Percentiles rank a stretch among this genome's conserved stretches.
Conservation (phyloP, 768 basidiomycete genomes). For the Clitopilus hobsonii region DNA sequence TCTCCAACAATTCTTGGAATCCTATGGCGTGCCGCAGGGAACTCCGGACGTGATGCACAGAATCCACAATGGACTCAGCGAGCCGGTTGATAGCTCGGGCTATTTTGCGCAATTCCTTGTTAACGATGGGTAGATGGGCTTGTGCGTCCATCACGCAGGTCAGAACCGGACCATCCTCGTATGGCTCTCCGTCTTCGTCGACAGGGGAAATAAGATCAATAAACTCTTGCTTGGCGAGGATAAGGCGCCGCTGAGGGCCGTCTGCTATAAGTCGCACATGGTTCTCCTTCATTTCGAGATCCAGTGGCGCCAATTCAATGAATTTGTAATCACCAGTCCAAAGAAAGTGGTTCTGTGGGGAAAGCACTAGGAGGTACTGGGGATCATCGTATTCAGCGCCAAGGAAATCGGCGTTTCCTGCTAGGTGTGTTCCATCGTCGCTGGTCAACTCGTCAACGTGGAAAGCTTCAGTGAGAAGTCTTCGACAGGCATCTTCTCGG, state of each 20-base stretch:
- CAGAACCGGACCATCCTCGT: constrained; percentile 38
- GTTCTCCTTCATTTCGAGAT: constrained; percentile 81
- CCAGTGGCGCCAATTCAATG: constrained; percentile 67
- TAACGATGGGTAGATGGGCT: constrained; percentile 87
- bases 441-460: constrained; percentile 62
- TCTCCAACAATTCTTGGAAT: constrained; percentile 83
- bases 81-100: constrained; percentile 84
- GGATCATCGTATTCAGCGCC: constrained; percentile 52
- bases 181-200: constrained; percentile 58
- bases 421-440: constrained; percentile 46
- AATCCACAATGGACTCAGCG: constrained; percentile 90
- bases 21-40: constrained; percentile 56
- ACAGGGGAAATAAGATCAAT: constrained; percentile 54
- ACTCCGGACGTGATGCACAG: constrained; percentile 80
- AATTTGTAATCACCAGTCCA: constrained; percentile 91
- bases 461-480: constrained; percentile 83
- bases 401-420: constrained; percentile 33
- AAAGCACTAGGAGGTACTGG: constrained; percentile 80
- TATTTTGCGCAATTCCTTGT: constrained; percentile 87
- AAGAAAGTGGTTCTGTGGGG: constrained; percentile 80
- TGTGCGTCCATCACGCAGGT: constrained; percentile 71
- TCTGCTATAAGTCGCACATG: constrained; percentile 92
- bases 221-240: constrained; percentile 75
- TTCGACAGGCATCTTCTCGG: constrained; percentile 69
- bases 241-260: constrained; percentile 74